phyloP scores from a whole-genome alignment of 768 basidiomycete species.

The Lanmaoa rubissima region DNA sequence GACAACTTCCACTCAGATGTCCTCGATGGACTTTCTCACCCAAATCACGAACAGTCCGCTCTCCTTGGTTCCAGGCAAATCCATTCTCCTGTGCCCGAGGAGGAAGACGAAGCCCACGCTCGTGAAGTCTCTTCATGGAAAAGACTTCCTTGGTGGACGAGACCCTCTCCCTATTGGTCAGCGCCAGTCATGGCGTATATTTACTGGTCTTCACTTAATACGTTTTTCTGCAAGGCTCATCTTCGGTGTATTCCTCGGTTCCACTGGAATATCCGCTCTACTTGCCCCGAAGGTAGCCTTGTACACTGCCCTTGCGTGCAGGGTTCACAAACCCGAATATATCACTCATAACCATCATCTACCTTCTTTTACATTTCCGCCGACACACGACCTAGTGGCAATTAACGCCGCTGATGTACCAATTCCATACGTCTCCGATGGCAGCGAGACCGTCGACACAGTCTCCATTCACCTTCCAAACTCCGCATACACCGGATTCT shows the following conservation, averaged over 20 bases:
- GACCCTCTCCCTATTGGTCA: constrained; percentile 73
- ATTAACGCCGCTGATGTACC: neutral
- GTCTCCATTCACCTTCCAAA: constrained; percentile 3
- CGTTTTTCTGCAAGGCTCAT: constrained; percentile 50
- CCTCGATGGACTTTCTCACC: constrained; percentile 44
- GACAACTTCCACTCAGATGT: constrained; percentile 43
- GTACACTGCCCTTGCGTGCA: constrained; percentile 71
- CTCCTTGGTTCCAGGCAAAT: constrained; percentile 21
- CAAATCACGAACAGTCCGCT: constrained; percentile 38
- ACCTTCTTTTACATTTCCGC: neutral
- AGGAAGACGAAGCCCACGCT: constrained; percentile 30
- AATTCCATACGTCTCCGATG: neutral
- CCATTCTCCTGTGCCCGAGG: constrained; percentile 8
- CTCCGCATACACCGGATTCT: neutral
- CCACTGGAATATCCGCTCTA: constrained; percentile 54
- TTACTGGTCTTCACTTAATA: neutral
- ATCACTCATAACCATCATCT: neutral
- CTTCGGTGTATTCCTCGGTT: constrained; percentile 47
- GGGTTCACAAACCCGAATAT: constrained; percentile 60
- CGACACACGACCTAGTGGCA: neutral
- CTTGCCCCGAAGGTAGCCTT: constrained; percentile 72
- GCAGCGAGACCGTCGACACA: neutral
- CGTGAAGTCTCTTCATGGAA: constrained; percentile 27
- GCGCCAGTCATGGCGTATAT: constrained; percentile 18
- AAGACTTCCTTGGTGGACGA: constrained; percentile 68